phyloP scores from a whole-genome alignment of 1,284 basidiomycete species.

The Xerocomus nothofagi region DNA sequence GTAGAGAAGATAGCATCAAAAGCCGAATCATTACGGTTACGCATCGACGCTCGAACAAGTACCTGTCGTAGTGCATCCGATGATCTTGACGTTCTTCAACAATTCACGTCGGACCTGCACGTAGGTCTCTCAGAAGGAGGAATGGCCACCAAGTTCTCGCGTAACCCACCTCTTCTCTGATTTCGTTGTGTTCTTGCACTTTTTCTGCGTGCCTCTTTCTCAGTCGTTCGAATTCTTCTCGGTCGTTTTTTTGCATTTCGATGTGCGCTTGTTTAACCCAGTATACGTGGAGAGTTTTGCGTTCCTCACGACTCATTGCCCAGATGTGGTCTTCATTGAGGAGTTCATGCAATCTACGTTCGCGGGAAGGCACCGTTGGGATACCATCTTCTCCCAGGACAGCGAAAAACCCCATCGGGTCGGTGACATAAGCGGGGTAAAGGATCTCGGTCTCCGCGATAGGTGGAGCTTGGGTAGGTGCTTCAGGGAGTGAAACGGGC shows the following conservation, averaged over 20 bases:
- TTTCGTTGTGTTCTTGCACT: slow-evolving; percentile 34
- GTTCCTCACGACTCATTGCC: slow-evolving; percentile 44
- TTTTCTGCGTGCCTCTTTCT: slow-evolving; percentile 34
- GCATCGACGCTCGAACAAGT: neutral
- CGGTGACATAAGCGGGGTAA: slow-evolving; percentile 13
- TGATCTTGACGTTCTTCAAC: slow-evolving; percentile 54
- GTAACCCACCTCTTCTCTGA: slow-evolving; percentile 38
- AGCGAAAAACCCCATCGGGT: slow-evolving; percentile 36
- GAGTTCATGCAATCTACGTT: slow-evolving; percentile 40
- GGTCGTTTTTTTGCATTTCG: slow-evolving; percentile 34
- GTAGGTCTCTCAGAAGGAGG: neutral
- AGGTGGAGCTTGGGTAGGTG: neutral
- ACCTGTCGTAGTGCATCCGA: slow-evolving; percentile 74
- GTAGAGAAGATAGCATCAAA: neutral
- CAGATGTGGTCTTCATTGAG: slow-evolving; percentile 41
- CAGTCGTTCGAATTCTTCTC: slow-evolving; percentile 40
- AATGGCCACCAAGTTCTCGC: slow-evolving; percentile 14
- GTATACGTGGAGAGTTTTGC: slow-evolving; percentile 36
- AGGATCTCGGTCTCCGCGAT: neutral
- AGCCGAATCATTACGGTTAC: neutral
- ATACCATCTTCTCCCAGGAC: slow-evolving; percentile 32
- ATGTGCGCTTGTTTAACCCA: slow-evolving; percentile 37
- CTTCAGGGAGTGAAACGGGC: neutral
- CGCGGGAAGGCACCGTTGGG: slow-evolving; percentile 36
- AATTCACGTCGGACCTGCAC: slow-evolving; percentile 39